Conservation (phyloP, 176 grass and related monocot genomes). For the Juncus effusus region DNA sequence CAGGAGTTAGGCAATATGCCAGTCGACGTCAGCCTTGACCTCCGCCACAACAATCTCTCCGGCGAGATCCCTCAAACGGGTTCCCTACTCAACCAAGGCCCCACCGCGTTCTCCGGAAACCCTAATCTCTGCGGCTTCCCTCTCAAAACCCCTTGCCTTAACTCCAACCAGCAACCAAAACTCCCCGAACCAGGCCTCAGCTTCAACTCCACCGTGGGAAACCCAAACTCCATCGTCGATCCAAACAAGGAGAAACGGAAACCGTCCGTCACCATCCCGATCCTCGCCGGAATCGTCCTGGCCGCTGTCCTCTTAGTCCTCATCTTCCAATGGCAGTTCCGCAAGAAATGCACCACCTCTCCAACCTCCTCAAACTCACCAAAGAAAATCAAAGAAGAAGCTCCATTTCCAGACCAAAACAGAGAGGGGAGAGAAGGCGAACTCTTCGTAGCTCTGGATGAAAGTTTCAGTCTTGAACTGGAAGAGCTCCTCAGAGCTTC, state of each 20-base stretch:
- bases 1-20: constrained; percentile 71
- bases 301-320: constrained; percentile 40
- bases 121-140: constrained; percentile 78
- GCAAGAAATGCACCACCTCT: constrained; percentile 32
- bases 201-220: constrained; percentile 43
- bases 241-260: constrained; percentile 28
- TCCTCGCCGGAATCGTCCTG: constrained; percentile 54
- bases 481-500: constrained; percentile 94
- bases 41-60: constrained; percentile 77
- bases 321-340: constrained; percentile 73
- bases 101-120: constrained; percentile 85
- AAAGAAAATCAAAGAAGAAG: constrained; percentile 44
- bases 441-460: constrained; percentile 79
- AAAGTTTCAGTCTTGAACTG: constrained; percentile 81
- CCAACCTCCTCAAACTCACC: constrained; percentile 15
- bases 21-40: constrained; percentile 72
- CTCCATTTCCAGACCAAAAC: constrained; percentile 26
- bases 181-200: constrained; percentile 39
- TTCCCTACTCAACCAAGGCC: constrained; percentile 86
- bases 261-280: constrained; percentile 37
- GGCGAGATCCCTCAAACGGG: constrained; percentile 96
- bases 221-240: constrained; percentile 15
- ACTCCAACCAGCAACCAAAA: constrained; percentile 36
- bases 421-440: constrained; percentile 58
- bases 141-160: constrained; percentile 62